Base-by-base conservation (phyloP, 495 filamentous ascomycete species). In the Haplographium delicatum region DNA sequence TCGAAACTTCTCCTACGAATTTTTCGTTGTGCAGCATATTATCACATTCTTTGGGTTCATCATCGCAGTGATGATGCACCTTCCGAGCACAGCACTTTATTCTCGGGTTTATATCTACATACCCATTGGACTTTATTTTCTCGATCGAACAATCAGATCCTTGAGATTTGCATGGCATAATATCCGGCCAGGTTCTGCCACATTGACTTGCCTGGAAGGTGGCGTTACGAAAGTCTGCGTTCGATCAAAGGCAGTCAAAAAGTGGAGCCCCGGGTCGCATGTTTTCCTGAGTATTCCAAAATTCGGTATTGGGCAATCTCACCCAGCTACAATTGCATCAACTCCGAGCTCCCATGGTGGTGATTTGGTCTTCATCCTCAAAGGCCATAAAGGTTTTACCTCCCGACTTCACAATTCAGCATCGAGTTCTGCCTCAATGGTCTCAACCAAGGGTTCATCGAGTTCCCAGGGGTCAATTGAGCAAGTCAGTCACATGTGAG, bases 1-100 rank as follows among this genome's bases (percentile, higher is more conserved):
- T 27, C 78, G 89, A 15, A 71, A 79, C 3, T 70, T 80, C 60
- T 74, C 74, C 23, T 93, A 95, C 56, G 89, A 95, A 63, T 62
- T 94, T 31, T 95, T 94, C 57, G 84, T 95, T n/a, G 49, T 88
- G 2, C 88, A 93, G 57, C 89, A 95, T 59, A 67, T 95, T 22
- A 58, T 85, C 28, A 79, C 81, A 16, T 84, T 83, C 53, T 65
- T 80, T 35, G 71, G 82, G 4, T 84, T 95, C 37, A 69, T 88
- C 19, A 78, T 73, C 46, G 73, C 84, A 28, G 68, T 90, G 23
- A 80, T 81, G 59, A 58, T 74, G 23, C 89, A 95, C 61, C 70
- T 83, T 0, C 86, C 86, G 2, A 53, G 25, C 20, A 70, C 56
- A 64, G 81, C 71, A 11, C 64, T 65, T 35, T 73, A 78, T 54